These are phyloP conservation scores for Acacia acuminata DNA, from an alignment of 306 rosid species.

Conservation along the genomic window DNA sequence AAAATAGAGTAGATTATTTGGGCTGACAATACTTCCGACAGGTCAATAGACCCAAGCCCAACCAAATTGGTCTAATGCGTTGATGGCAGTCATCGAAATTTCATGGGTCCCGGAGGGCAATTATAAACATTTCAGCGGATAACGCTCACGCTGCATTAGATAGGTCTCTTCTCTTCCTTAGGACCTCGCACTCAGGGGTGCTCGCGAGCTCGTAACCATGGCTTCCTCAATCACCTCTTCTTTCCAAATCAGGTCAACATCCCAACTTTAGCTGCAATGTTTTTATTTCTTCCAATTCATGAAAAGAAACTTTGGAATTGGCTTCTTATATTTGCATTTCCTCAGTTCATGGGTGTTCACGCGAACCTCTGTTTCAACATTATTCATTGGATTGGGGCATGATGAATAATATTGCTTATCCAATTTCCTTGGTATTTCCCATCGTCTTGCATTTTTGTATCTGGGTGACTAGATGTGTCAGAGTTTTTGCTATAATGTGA, in stretches of 20 bases:
- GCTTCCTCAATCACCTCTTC: constrained; percentile 41
- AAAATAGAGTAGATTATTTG: no score
- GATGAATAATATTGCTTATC: neutral
- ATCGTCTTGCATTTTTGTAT: neutral
- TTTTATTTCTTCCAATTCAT: neutral
- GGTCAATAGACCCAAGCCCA: no score
- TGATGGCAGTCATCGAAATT: neutral
- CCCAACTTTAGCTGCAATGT: neutral
- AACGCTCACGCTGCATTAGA: constrained; percentile 5
- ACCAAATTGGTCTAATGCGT: no score
- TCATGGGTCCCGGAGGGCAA: neutral
- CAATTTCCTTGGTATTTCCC: neutral
- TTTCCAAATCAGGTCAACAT: constrained; percentile 31
- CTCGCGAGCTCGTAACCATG: constrained; percentile 21
- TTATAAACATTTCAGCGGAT: neutral
- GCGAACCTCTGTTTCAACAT: neutral
- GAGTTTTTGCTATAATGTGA: neutral
- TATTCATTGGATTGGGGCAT: neutral
- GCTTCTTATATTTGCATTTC: neutral
- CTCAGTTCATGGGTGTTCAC: neutral
- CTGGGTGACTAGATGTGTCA: neutral
- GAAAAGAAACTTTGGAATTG: neutral
- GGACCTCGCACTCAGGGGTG: neutral
- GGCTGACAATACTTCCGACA: no score
- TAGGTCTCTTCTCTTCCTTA: constrained; percentile 23